These are phyloP conservation scores for Globisporangium camurandrum DNA, from an alignment of 352 stramenopile species.

Conservation along the genomic window DNA sequence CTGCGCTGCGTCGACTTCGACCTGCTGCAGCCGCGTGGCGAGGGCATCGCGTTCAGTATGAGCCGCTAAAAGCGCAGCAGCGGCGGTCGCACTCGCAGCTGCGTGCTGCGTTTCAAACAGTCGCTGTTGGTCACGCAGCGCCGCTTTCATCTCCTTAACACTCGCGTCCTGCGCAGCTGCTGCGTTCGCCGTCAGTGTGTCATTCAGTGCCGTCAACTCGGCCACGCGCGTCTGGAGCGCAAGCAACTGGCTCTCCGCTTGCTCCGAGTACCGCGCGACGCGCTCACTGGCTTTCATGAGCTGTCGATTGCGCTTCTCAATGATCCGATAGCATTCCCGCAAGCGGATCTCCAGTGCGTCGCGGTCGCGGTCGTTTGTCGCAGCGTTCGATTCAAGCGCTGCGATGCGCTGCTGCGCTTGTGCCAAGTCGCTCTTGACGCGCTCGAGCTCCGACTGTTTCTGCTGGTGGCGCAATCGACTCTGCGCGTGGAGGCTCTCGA, in stretches of 20 bases:
- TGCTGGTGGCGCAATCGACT: conserved; percentile 64
- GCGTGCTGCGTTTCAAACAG: conserved; percentile 27
- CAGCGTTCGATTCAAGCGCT: conserved; percentile 35
- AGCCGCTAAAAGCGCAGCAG: no score
- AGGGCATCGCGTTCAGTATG: conserved; percentile 28
- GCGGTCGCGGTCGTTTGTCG: conserved; percentile 33
- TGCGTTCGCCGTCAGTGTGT: conserved; percentile 8
- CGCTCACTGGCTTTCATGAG: conserved; percentile 77
- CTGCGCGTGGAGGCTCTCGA: neutral
- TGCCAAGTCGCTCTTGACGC: conserved; percentile 11
- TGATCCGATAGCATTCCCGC: conserved; percentile 73
- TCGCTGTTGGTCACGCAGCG: conserved; percentile 23
- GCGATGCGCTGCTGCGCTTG: neutral
- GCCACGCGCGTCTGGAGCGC: conserved; percentile 37
- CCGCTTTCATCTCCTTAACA: conserved; percentile 6
- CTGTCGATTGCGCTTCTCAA: conserved; percentile 84
- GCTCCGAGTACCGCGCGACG: conserved; percentile 53
- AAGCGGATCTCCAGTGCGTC: conserved; percentile 60
- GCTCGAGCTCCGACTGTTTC: conserved; percentile 61
- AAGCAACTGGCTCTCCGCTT: conserved; percentile 37
- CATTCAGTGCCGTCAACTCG: conserved; percentile 23
- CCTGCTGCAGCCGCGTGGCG: conserved; percentile 13
- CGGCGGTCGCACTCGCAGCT: conserved; percentile 17
- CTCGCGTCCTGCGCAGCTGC: conserved; percentile 16
- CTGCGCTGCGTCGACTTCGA: conserved; percentile 30